phyloP scores from a whole-genome alignment of 345 rosid genomes.

The Sonneratia caseolaris region DNA sequence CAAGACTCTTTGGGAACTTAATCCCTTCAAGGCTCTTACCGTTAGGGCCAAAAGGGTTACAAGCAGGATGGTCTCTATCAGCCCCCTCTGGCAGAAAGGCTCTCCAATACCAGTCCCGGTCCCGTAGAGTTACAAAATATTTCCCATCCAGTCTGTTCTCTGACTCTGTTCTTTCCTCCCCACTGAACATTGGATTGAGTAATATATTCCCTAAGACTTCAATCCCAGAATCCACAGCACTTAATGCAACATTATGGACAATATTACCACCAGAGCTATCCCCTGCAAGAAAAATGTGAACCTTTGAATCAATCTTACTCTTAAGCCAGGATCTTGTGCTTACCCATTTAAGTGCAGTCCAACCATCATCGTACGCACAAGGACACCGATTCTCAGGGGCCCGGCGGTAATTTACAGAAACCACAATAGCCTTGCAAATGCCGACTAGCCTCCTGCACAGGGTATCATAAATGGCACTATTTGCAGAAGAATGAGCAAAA shows the following conservation, averaged over 20 bases:
- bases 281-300: conserved; percentile 71
- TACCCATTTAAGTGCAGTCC: conserved; percentile 74
- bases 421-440: conserved; percentile 57
- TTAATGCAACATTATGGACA: conserved; percentile 65
- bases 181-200: conserved; percentile 91
- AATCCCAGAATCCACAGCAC: conserved; percentile 54
- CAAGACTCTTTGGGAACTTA: conserved; percentile 67
- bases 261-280: conserved; percentile 97
- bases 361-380: conserved; percentile 87
- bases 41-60: conserved; percentile 71
- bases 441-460: conserved; percentile 75
- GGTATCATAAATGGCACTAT: conserved; percentile 68
- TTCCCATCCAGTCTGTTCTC: conserved; percentile 72
- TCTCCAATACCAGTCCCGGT: conserved; percentile 91
- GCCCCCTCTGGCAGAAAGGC: conserved; percentile 76
- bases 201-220: conserved; percentile 57
- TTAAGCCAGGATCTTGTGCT: conserved; percentile 65
- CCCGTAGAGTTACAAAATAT: conserved; percentile 61
- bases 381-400: conserved; percentile 81
- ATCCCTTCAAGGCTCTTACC: conserved; percentile 45
- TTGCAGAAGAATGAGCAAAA: conserved; percentile 82
- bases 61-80: conserved; percentile 82
- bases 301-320: conserved; percentile 59
- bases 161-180: conserved; percentile 69
- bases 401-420: conserved; percentile 85